phyloP scores from a whole-genome alignment of 139 green algal species.

The Picochlorum sp. region DNA sequence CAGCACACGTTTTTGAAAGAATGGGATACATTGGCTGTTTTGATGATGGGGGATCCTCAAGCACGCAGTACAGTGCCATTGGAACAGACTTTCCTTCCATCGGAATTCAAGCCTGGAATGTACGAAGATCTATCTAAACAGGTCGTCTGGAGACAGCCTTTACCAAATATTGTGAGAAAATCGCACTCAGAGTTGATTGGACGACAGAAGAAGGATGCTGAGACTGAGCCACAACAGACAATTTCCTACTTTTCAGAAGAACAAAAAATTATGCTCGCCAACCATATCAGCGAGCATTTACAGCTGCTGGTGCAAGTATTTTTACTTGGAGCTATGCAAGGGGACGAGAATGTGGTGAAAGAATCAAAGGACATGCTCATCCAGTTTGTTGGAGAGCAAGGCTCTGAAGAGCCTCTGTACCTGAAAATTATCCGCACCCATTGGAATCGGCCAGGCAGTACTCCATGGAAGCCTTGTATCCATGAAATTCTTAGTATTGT shows the following conservation, averaged over 20 bases:
- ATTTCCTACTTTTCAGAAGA: constrained; percentile 1
- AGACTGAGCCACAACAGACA: not conserved
- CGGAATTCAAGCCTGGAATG: not conserved
- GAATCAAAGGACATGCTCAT: too few species aligned
- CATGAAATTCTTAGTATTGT: too few species aligned
- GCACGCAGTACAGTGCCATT: not conserved
- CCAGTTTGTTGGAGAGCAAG: too few species aligned
- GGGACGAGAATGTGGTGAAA: too few species aligned
- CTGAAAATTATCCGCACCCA: too few species aligned
- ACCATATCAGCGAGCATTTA: not conserved
- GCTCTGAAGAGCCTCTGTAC: too few species aligned
- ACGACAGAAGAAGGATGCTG: not conserved
- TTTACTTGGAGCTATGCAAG: too few species aligned
- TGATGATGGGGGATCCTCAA: not conserved
- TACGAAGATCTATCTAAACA: not conserved
- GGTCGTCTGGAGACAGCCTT: not conserved
- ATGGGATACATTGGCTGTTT: not conserved
- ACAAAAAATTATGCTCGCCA: not conserved
- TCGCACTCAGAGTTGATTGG: not conserved
- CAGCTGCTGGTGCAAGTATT: too few species aligned
- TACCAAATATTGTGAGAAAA: not conserved
- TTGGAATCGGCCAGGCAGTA: too few species aligned
- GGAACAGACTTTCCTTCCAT: not conserved
- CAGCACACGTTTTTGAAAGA: not conserved
- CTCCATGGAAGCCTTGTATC: too few species aligned